Evolutionary conservation across 2,329 filamentous ascomycete species (phyloP).

Genomic region (Stenocarpella maydis): DNA sequence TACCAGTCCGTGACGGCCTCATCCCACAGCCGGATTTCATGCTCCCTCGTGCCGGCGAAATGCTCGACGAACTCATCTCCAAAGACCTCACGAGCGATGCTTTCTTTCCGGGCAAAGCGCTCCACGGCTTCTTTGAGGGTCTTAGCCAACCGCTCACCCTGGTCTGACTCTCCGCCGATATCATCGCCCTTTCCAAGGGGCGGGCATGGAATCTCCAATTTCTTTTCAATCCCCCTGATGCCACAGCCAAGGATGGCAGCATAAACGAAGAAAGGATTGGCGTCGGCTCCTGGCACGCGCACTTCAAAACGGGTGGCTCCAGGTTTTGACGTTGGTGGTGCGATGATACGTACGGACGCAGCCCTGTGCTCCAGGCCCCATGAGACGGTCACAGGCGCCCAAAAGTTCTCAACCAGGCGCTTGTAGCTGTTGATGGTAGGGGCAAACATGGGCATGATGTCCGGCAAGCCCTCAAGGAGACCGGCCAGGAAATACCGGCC

Average conservation of each 20-base stretch:
- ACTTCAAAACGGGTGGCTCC: constrained; percentile 93
- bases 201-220: constrained; percentile 81
- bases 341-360: constrained; percentile 88
- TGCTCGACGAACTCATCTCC: constrained; percentile 97
- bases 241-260: constrained; percentile 87
- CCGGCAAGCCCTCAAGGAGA: constrained; percentile 84
- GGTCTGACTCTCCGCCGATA: constrained; percentile 75
- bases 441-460: constrained; percentile 94
- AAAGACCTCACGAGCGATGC: constrained; percentile 91
- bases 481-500: constrained; percentile 94
- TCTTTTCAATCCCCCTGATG: constrained; percentile 92
- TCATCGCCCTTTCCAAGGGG: constrained; percentile 87
- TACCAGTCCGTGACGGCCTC: constrained; percentile 98
- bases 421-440: constrained; percentile 99
- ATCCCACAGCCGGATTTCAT: constrained; percentile 91
- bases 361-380: constrained; percentile 97
- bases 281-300: constrained; percentile 91
- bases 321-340: constrained; percentile 83
- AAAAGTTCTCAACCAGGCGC: constrained; percentile 97
- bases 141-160: constrained; percentile 82
- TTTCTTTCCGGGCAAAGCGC: constrained; percentile 78
- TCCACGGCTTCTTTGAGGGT: constrained; percentile 84
- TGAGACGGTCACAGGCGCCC: constrained; percentile 96
- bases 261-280: constrained; percentile 88
- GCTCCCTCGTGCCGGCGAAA: constrained; percentile 89